A percentile compares a stretch with the other conserved stretches of the same genome.
Evolutionary conservation across 306 rosid genomes (phyloP).

Genomic region (Trifolium repens): DNA sequence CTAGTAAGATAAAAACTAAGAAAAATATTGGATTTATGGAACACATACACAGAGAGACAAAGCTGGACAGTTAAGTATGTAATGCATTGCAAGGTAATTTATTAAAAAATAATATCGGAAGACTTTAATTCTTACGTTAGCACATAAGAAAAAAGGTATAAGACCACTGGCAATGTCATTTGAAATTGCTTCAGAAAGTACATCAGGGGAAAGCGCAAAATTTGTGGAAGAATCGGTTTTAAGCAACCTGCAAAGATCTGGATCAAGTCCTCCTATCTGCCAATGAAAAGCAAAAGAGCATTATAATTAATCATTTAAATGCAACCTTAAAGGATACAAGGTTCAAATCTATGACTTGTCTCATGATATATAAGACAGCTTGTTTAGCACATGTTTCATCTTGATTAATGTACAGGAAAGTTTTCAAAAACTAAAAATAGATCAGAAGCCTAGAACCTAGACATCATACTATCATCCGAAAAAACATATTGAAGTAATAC

Average conservation of each 20-base stretch:
- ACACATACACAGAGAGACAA: slow-evolving; percentile 6
- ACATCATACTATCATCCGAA: no score
- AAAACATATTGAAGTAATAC: no score
- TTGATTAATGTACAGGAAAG: background rate
- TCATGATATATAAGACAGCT: background rate
- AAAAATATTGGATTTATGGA: slow-evolving; percentile 3
- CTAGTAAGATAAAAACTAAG: background rate
- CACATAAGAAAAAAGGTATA: slow-evolving; percentile 91
- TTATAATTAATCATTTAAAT: slow-evolving; percentile 25
- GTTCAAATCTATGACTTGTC: slow-evolving; percentile 23
- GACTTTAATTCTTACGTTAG: slow-evolving; percentile 64
- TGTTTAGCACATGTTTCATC: background rate
- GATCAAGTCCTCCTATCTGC: slow-evolving; percentile 88
- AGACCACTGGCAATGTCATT: slow-evolving; percentile 67
- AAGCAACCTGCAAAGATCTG: slow-evolving; percentile 80
- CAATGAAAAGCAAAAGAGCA: slow-evolving; percentile 35
- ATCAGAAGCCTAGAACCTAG: background rate
- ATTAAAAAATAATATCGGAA: slow-evolving; percentile 30
- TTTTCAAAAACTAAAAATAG: background rate
- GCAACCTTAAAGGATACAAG: slow-evolving; percentile 20
- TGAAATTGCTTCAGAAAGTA: slow-evolving; percentile 69
- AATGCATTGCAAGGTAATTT: slow-evolving; percentile 18
- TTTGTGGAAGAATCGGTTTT: slow-evolving; percentile 69
- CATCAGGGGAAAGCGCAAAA: slow-evolving; percentile 75
- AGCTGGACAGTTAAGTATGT: slow-evolving; percentile 6